Base-by-base conservation (phyloP, 495 filamentous ascomycete species). In the Darksidea phi region DNA sequence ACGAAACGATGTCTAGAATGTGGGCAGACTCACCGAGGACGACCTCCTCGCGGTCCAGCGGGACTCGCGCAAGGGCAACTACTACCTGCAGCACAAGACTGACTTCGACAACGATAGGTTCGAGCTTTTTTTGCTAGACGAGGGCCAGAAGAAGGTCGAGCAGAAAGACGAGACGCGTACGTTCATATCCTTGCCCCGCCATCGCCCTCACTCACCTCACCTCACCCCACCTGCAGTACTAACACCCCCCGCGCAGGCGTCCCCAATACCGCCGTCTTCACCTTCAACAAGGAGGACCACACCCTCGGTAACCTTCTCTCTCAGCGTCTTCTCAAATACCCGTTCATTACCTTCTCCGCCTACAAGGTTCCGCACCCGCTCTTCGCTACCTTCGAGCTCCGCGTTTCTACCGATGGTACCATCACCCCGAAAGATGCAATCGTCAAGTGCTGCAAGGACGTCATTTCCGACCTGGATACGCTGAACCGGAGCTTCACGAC, bases 261-360 rank as follows among this genome's bases (percentile, higher is more conserved):
- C 82, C 78, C 92, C 67, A 82, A 95, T 78, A 80, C 84, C 66
- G 87, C 91, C 17, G 87, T 95, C 71, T 97, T 99, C 78, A 87
- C 86, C 53, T 87, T 99, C 76, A 86, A 90, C 72, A 97, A 96
- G 74, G 95, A 99, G 71, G 95, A 99, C 71, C 94, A 97, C 75
- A 97, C 95, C 0, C 81, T 99, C 45, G 94, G 85, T 58, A 97
- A 97, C 71, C 80, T 97, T 59, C 82, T 99, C 42, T 83, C 85
- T 56, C 82, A 86, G 53, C 88, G 89, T 60, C 88, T 97, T 46
- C 80, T 90, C 68, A 85, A 89, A 70, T 86, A 86, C 51, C 77
- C 80, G 11, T 83, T 95, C 70, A 89, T 97, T 57, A 74, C 83
- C 61, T 94, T 96, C 76, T 85, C 90, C 46, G 94, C 83, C 3